Evolutionary conservation across 768 basidiomycete genomes (phyloP).

Genomic region (Cubamyces lactineus): DNA sequence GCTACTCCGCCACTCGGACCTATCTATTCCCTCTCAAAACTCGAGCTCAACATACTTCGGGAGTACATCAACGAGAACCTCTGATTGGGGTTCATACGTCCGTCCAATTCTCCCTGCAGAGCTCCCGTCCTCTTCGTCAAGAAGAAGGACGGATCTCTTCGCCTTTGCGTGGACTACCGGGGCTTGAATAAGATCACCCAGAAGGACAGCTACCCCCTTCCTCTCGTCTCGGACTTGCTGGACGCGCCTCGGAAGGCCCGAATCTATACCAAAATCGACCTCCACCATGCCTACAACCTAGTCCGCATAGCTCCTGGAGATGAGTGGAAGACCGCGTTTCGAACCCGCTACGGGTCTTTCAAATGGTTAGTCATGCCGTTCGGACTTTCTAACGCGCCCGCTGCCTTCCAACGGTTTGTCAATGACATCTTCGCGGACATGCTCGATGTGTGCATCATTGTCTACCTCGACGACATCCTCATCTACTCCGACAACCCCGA

Average conservation of each 20-base stretch:
- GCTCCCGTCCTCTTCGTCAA: not conserved
- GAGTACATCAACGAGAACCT: not conserved
- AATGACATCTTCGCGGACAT: slow-evolving; percentile 25
- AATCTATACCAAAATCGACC: slow-evolving; percentile 41
- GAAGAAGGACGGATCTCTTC: not conserved
- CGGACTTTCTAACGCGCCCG: slow-evolving; percentile 28
- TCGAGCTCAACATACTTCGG: not conserved
- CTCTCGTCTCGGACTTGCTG: slow-evolving; percentile 33
- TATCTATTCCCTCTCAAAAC: not conserved
- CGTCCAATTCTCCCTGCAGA: too few species aligned
- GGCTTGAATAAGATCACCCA: not conserved
- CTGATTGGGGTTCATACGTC: too few species aligned
- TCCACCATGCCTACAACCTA: slow-evolving; percentile 43
- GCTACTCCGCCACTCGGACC: not conserved
- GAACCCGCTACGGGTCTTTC: slow-evolving; percentile 38
- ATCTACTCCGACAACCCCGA: slow-evolving; percentile 20
- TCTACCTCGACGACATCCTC: slow-evolving; percentile 20
- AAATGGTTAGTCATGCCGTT: slow-evolving; percentile 37
- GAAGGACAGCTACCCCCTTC: slow-evolving; percentile 28
- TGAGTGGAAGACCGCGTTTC: slow-evolving; percentile 42
- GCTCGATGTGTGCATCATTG: slow-evolving; percentile 10
- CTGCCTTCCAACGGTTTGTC: slow-evolving; percentile 33
- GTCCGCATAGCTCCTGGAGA: slow-evolving; percentile 37
- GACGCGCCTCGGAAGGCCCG: slow-evolving; percentile 27
- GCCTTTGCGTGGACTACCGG: not conserved